A percentile compares a stretch with the other conserved stretches of the same genome.
phyloP scores from a whole-genome alignment of 2,329 filamentous ascomycete species.

The Cercospora citrullina region DNA sequence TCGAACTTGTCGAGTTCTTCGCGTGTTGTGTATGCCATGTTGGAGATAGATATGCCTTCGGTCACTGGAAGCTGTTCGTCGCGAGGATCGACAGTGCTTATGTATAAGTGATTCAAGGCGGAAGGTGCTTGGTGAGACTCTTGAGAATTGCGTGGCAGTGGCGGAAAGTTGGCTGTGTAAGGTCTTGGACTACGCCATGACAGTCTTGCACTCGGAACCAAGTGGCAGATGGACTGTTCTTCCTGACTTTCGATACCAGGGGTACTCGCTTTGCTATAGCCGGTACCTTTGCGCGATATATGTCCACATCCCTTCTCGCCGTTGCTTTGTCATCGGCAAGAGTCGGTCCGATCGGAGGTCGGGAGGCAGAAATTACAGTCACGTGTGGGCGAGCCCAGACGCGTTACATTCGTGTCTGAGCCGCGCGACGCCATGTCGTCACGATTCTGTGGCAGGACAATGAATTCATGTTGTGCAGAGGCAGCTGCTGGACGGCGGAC shows the following conservation, averaged over 20 bases:
- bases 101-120: background rate
- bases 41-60: background rate
- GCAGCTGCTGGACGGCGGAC: slow-evolving; percentile 6
- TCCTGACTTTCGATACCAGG: background rate
- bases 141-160: slow-evolving; percentile 2
- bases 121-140: background rate
- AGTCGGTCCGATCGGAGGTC: slow-evolving; percentile 9
- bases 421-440: slow-evolving; percentile 5
- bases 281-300: slow-evolving; percentile 6
- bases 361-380: background rate
- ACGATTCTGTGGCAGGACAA: background rate
- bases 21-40: slow-evolving; percentile 3
- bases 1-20: slow-evolving; percentile 31
- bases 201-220: slow-evolving; percentile 15
- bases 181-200: slow-evolving; percentile 18
- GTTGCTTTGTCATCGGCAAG: background rate
- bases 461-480: background rate
- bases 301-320: background rate
- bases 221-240: background rate
- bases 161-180: slow-evolving; percentile 2
- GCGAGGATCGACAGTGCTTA: background rate
- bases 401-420: background rate
- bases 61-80: background rate
- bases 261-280: background rate
- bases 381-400: background rate